Base-by-base conservation (phyloP, 2,329 filamentous ascomycete genomes). In the Emydomyces testavorans region DNA sequence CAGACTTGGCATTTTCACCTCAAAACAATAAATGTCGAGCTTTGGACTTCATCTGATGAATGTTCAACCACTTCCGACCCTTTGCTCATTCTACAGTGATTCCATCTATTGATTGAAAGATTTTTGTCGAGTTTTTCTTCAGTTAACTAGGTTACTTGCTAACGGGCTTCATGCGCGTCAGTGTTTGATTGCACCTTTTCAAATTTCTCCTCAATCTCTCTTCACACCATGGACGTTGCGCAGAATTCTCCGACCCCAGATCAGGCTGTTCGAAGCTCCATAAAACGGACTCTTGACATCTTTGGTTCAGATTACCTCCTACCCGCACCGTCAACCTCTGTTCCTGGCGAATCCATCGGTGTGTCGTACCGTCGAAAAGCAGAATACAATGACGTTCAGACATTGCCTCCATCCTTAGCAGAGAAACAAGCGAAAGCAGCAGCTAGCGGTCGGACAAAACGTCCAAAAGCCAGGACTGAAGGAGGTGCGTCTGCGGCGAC, bases 311-410 rank as follows among this genome's bases (percentile, higher is more conserved):
- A 71, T 53, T 72, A 71, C 51, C 61, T 70, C 32, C 64, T 67
- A 57, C 63, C 66, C 49, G 60, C 65, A 34, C 62, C 69, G 21
- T 67, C 71, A 15, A 65, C 68, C 24, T 67, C 70, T 29, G 57
- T 58, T n/a, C 13, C 13, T 46, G 62, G 64, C 48, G 65, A 64
- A 21, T 66, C 66, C 26, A 69, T 71, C 51, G 64, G 65, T 26
- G 57, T 67, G 20, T 70, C 67, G 34, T 71, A 71, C 57, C 62
- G 68, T 53, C 58, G 67, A 50, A 69, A 68, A 61, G 61, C 60
- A 48, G 88, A 95, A 69, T 95, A 94, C 65, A 77, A 80, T 57
- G 72, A 81, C 59, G 82, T 92, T 18, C 78, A 80, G 61, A 82
- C 83, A 53, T 74, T 95, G 2, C 89, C 89, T 4, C 78, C 82